These are phyloP conservation scores for Silene uniflora DNA, from an alignment of 148 eudicot genomes.

Conservation along the genomic window DNA sequence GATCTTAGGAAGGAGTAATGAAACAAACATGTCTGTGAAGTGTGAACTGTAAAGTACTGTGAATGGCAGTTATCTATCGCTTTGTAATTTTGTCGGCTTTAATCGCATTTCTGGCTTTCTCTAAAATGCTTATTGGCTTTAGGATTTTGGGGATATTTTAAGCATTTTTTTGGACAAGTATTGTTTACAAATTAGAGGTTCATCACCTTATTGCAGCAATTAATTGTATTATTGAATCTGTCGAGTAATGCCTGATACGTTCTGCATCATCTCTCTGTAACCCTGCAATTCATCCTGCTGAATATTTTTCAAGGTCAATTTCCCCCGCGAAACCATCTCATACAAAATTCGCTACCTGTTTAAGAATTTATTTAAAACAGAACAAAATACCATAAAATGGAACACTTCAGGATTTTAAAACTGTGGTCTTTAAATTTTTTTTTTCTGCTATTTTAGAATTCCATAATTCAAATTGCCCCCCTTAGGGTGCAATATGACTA, in stretches of 20 bases:
- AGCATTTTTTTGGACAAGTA: background rate
- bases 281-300: too few relatives aligned
- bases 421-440: constrained; percentile 10
- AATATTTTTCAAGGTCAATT: too few relatives aligned
- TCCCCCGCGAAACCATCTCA: too few relatives aligned
- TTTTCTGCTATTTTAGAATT: too few relatives aligned
- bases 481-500: constrained; percentile 3
- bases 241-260: too few relatives aligned
- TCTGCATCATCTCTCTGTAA: too few relatives aligned
- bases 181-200: background rate
- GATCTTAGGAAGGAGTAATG: constrained; percentile 69
- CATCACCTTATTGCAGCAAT: background rate
- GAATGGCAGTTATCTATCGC: background rate
- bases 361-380: too few relatives aligned
- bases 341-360: too few relatives aligned
- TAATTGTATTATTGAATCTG: too few relatives aligned
- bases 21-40: constrained; percentile 10
- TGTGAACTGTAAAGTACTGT: constrained; percentile 10
- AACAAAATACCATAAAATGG: background rate
- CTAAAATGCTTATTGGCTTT: background rate
- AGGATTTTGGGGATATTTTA: constrained; percentile 15
- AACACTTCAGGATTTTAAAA: background rate
- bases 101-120: background rate
- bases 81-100: constrained; percentile 15
- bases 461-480: too few relatives aligned